Evolutionary conservation across 2,329 filamentous ascomycete genomes (phyloP).

Genomic region (Arthrobotrys conoides): DNA sequence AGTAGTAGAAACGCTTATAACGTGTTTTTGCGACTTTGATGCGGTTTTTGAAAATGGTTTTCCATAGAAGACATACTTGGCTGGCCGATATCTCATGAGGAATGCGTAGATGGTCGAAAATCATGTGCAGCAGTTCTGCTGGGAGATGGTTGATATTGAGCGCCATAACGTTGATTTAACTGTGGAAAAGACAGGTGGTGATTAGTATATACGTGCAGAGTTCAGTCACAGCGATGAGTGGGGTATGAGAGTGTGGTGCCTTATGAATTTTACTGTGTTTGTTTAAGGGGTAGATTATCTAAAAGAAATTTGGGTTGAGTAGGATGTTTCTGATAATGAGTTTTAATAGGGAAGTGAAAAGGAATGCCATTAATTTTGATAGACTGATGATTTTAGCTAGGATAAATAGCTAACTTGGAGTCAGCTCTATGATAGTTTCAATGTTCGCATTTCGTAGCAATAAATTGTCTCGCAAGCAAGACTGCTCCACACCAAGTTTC

Average conservation of each 20-base stretch:
- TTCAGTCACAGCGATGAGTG: background rate
- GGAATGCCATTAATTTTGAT: background rate
- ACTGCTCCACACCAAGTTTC: background rate
- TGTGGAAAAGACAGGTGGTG: background rate
- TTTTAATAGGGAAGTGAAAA: background rate
- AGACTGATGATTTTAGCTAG: background rate
- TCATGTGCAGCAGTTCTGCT: background rate
- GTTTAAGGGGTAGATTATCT: background rate
- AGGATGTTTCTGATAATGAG: background rate
- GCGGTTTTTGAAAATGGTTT: background rate
- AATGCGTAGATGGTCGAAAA: background rate
- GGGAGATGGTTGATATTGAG: background rate
- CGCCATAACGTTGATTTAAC: background rate
- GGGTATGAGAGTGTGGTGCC: too few relatives aligned
- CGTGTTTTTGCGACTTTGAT: background rate
- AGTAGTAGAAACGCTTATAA: slow-evolving; percentile 6
- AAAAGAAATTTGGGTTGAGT: background rate
- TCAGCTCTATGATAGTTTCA: background rate
- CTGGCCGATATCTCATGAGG: background rate
- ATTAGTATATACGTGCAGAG: background rate
- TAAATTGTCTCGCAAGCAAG: too few relatives aligned
- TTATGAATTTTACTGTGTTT: background rate
- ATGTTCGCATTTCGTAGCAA: too few relatives aligned
- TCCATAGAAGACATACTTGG: slow-evolving; percentile 5
- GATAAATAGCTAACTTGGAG: background rate